phyloP scores from a whole-genome alignment of 2,329 filamentous ascomycete genomes.

The Trichocomaceae sp. region DNA sequence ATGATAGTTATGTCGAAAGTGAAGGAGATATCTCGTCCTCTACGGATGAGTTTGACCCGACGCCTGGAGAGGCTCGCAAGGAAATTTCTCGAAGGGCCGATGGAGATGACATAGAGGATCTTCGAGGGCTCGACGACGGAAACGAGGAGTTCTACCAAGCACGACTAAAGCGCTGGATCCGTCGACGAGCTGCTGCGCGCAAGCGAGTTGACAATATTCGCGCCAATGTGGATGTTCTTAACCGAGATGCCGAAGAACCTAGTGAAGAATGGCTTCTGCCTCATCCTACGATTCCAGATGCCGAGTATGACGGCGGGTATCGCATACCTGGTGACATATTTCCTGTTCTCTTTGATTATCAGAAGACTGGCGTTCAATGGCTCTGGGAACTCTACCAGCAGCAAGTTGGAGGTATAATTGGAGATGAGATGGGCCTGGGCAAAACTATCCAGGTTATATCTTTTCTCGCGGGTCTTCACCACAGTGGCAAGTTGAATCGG shows the following conservation, averaged over 20 bases:
- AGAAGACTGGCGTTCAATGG: constrained; percentile 96
- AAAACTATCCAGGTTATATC: constrained; percentile 81
- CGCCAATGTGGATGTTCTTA: constrained; percentile 17
- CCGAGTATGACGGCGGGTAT: constrained; percentile 66
- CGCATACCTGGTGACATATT: constrained; percentile 87
- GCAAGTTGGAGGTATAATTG: constrained; percentile 85
- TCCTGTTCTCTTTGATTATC: constrained; percentile 88
- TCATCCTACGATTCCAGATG: constrained; percentile 74
- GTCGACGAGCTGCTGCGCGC: constrained; percentile 55
- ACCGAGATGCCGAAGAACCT: constrained; percentile 27
- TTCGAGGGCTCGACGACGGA: constrained; percentile 73
- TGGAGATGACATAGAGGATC: constrained; percentile 46
- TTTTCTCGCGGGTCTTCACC: constrained; percentile 84
- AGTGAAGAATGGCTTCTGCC: constrained; percentile 70
- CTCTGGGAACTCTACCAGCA: constrained; percentile 86
- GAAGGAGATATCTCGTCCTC: constrained; percentile 24
- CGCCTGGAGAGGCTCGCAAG: constrained; percentile 24
- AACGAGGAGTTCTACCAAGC: constrained; percentile 73
- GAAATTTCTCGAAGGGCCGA: constrained; percentile 20
- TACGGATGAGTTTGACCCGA: constrained; percentile 32
- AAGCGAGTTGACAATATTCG: constrained; percentile 32
- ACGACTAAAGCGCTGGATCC: constrained; percentile 69
- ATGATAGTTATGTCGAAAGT: constrained; percentile 31
- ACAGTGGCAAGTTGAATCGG: constrained; percentile 75
- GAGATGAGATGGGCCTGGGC: constrained; percentile 97